These are phyloP conservation scores for Fusarium armeniacum DNA, from an alignment of 2,329 filamentous ascomycete species.

Conservation along the genomic window DNA sequence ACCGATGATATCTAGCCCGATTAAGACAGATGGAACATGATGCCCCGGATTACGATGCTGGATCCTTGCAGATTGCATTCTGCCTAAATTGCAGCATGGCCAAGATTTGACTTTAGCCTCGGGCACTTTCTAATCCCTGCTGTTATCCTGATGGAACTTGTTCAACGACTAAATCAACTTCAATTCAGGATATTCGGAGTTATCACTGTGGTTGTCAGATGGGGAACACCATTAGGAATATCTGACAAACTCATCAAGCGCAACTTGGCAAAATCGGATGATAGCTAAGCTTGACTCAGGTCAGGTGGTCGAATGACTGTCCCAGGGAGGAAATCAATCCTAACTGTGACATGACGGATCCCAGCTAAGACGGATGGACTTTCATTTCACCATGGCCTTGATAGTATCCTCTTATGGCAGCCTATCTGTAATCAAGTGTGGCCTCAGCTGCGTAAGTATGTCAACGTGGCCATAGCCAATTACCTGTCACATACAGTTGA, in stretches of 20 bases:
- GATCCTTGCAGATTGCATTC: conserved; percentile 7
- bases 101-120: conserved; percentile 5
- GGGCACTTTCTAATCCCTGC: background rate
- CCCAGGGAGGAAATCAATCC: background rate
- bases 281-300: background rate
- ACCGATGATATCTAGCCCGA: conserved; percentile 5
- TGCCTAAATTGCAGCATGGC: conserved; percentile 4
- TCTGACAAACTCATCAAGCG: background rate
- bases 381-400: background rate
- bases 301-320: background rate
- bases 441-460: background rate
- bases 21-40: conserved; percentile 9
- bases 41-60: conserved; percentile 3
- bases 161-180: background rate
- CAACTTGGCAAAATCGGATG: background rate
- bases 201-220: background rate
- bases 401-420: background rate
- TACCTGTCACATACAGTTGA: background rate
- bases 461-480: background rate
- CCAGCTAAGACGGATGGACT: background rate
- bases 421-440: background rate
- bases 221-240: background rate
- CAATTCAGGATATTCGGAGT: background rate
- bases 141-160: background rate
- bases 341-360: background rate